A percentile compares a stretch with the other conserved stretches of the same genome.
Evolutionary conservation across 257 asterid species (phyloP).

Genomic region (Fraxinus cuspidata): DNA sequence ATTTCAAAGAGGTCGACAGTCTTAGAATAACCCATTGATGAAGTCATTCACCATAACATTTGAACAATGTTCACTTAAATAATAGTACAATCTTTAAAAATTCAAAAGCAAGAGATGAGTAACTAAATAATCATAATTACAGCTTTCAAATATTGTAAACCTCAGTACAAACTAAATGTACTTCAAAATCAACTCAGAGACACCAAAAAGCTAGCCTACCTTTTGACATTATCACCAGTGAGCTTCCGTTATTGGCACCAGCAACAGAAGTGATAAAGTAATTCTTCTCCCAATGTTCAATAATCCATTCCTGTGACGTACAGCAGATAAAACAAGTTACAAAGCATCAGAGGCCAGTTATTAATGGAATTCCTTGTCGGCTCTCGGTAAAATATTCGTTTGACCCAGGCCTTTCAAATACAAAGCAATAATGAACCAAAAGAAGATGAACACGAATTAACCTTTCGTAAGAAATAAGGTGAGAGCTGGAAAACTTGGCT

Average conservation of each 20-base stretch:
- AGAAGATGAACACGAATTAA: conserved; percentile 1
- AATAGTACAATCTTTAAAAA: too few relatives aligned
- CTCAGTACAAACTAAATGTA: background rate
- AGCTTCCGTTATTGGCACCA: conserved; percentile 45
- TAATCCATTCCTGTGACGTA: conserved; percentile 46
- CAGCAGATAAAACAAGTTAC: conserved; percentile 6
- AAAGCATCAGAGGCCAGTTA: background rate
- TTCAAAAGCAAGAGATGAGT: too few relatives aligned
- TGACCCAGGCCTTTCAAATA: too few relatives aligned
- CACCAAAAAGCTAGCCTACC: conserved; percentile 29
- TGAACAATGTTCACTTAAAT: too few relatives aligned
- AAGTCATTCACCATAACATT: too few relatives aligned
- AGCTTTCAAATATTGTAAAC: too few relatives aligned
- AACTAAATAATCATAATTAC: too few relatives aligned
- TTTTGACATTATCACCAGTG: conserved; percentile 54
- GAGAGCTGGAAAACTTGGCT: conserved; percentile 50
- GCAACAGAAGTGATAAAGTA: conserved; percentile 49
- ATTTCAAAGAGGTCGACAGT: background rate
- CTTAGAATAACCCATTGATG: too few relatives aligned
- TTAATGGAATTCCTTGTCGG: too few relatives aligned
- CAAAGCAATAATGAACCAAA: background rate
- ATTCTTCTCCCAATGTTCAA: conserved; percentile 56
- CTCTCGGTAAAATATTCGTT: too few relatives aligned
- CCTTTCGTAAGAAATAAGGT: conserved; percentile 45
- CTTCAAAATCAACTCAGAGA: background rate